Percentiles rank a stretch among this genome's conserved stretches.
These are phyloP conservation scores for Pythium utonaiense DNA, from an alignment of 352 stramenopile genomes.

Conservation along the genomic window DNA sequence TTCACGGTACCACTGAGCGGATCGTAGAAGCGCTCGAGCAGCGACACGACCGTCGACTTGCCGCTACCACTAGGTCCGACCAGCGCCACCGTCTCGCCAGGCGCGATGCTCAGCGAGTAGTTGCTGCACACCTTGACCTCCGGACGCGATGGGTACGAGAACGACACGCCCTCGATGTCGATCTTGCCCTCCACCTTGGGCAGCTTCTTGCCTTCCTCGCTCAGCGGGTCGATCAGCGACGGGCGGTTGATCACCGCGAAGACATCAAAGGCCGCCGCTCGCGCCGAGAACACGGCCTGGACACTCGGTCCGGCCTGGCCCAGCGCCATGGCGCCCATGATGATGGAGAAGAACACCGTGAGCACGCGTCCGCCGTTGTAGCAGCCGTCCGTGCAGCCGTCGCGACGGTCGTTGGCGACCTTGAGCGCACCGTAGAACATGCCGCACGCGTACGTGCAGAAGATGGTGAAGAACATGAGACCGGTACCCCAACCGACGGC, in stretches of 20 bases:
- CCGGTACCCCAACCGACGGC: conserved; percentile 25
- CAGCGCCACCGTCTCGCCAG: conserved; percentile 21
- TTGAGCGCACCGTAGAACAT: conserved; percentile 40
- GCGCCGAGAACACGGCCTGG: conserved; percentile 26
- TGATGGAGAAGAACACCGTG: conserved; percentile 30
- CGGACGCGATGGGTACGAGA: conserved; percentile 58
- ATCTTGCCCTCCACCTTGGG: conserved; percentile 31
- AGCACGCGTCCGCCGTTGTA: conserved; percentile 32
- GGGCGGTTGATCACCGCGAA: conserved; percentile 32
- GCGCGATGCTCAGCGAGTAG: conserved; percentile 35
- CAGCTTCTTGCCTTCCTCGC: conserved; percentile 25
- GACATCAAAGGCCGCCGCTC: conserved; percentile 26
- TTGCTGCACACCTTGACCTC: conserved; percentile 20
- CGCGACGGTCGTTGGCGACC: no score
- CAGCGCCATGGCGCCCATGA: conserved; percentile 33
- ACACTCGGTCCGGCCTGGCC: conserved; percentile 34
- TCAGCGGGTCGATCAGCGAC: conserved; percentile 36
- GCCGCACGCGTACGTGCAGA: conserved; percentile 25
- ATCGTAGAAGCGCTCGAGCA: conserved; percentile 87
- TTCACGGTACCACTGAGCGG: conserved; percentile 51
- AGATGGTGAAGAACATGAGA: conserved; percentile 26
- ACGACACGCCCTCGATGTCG: conserved; percentile 45
- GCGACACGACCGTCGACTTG: conserved; percentile 35
- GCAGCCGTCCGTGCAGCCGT: no score
- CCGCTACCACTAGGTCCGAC: conserved; percentile 24